phyloP scores from a whole-genome alignment of 129 eudicot species.

The Ambrosia artemisiifolia region DNA sequence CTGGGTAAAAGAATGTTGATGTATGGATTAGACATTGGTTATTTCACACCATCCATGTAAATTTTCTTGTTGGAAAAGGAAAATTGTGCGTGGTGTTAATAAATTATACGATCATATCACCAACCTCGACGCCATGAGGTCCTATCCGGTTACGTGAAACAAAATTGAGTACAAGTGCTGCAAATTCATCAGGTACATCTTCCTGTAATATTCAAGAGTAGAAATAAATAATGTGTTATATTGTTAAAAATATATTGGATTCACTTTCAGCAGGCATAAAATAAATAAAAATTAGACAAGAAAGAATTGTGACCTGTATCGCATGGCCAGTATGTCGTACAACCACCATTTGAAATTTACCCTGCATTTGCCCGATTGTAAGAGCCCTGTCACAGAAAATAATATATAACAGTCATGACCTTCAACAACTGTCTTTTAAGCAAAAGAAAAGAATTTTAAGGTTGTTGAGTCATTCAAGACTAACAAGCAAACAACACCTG shows the following conservation, averaged over 20 bases:
- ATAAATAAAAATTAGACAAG: no score
- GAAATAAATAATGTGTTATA: not conserved
- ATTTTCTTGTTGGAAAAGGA: not conserved
- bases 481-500: constrained; percentile 42
- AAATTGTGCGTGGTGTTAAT: not conserved
- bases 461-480: not conserved
- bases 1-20: not conserved
- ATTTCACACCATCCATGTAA: not conserved
- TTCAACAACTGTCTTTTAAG: not conserved
- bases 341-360: constrained; percentile 95
- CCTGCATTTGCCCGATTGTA: constrained; percentile 99
- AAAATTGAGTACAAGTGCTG: constrained; percentile 67
- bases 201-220: constrained; percentile 52
- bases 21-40: not conserved
- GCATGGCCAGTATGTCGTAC: constrained; percentile 98
- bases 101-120: constrained; percentile 24
- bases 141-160: constrained; percentile 83
- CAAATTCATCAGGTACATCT: constrained; percentile 96
- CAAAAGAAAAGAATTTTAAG: not conserved
- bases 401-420: not conserved
- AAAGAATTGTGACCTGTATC: constrained; percentile 65
- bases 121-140: constrained; percentile 85
- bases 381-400: constrained; percentile 58
- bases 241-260: not conserved
- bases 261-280: not conserved